These are phyloP conservation scores for Usnea hakonensis DNA, from an alignment of 495 filamentous ascomycete species.

Conservation along the genomic window DNA sequence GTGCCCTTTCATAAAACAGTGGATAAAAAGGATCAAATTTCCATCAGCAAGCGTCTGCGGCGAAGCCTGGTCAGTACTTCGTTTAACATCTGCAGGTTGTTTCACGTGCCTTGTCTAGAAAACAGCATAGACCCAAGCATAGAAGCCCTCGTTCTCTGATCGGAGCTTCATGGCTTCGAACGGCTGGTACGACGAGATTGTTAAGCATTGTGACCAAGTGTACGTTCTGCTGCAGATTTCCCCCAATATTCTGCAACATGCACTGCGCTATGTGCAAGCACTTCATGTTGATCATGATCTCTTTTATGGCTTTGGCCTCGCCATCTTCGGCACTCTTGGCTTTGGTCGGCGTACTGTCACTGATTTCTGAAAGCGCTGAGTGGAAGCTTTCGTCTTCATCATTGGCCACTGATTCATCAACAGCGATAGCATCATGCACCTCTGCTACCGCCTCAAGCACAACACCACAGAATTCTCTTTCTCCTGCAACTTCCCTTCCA, in stretches of 20 bases:
- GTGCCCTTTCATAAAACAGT: slow-evolving; percentile 91
- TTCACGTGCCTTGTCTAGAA: slow-evolving; percentile 67
- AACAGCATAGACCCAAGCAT: slow-evolving; percentile 82
- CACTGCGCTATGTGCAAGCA: slow-evolving; percentile 95
- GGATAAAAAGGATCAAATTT: slow-evolving; percentile 88
- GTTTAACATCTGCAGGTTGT: background rate
- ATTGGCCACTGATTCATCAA: slow-evolving; percentile 38
- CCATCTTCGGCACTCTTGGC: slow-evolving; percentile 56
- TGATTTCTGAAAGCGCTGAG: slow-evolving; percentile 74
- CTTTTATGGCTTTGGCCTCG: slow-evolving; percentile 71
- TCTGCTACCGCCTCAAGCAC: slow-evolving; percentile 91
- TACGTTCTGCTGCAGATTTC: slow-evolving; percentile 75
- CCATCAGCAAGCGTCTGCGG: slow-evolving; percentile 72
- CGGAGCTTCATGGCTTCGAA: slow-evolving; percentile 84
- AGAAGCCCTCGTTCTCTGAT: slow-evolving; percentile 84
- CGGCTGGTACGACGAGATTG: slow-evolving; percentile 90
- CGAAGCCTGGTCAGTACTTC: slow-evolving; percentile 14
- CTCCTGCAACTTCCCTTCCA: slow-evolving; percentile 66
- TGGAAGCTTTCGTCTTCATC: slow-evolving; percentile 75
- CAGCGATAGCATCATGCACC: slow-evolving; percentile 81
- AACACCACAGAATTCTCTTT: slow-evolving; percentile 87
- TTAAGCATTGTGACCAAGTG: slow-evolving; percentile 92
- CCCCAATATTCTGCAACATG: slow-evolving; percentile 87
- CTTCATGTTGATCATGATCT: slow-evolving; percentile 96
- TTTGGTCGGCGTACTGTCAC: slow-evolving; percentile 52